A percentile compares a stretch with the other conserved stretches of the same genome.
Evolutionary conservation across 2,329 filamentous ascomycete species (phyloP).

Genomic region (Diplodia intermedia): DNA sequence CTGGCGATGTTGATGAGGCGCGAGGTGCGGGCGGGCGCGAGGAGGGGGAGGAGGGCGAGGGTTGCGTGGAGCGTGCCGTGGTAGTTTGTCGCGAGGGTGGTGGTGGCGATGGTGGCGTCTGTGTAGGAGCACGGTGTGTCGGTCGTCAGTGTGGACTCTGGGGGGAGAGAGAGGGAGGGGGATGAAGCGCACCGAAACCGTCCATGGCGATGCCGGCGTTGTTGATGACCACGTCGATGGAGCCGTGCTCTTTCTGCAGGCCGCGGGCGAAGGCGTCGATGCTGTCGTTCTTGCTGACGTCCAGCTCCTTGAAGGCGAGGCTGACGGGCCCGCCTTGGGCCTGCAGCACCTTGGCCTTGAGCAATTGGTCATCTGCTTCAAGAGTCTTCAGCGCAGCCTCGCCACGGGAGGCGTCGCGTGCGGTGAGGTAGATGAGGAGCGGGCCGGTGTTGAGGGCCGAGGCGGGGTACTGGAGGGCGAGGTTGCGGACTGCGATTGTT

Average conservation of each 20-base stretch:
- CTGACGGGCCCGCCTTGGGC: constrained; percentile 40
- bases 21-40: constrained; percentile 44
- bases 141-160: too few relatives aligned
- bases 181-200: constrained; percentile 30
- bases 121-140: too few relatives aligned
- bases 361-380: constrained; percentile 44
- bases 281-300: constrained; percentile 53
- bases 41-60: constrained; percentile 54
- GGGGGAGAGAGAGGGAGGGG: too few relatives aligned
- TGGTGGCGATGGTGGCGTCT: constrained; percentile 56
- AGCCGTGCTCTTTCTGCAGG: constrained; percentile 40
- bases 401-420: constrained; percentile 40
- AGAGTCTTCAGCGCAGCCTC: constrained; percentile 41
- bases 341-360: constrained; percentile 55
- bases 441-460: constrained; percentile 51
- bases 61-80: constrained; percentile 58
- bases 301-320: constrained; percentile 51
- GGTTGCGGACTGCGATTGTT: constrained; percentile 54
- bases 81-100: constrained; percentile 61
- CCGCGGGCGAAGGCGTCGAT: constrained; percentile 47
- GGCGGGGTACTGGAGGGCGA: constrained; percentile 61
- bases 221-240: constrained; percentile 51
- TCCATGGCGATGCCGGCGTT: constrained; percentile 58
- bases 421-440: constrained; percentile 45
- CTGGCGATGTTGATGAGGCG: constrained; percentile 49